Evolutionary conservation across 768 basidiomycete genomes (phyloP).

Genomic region (Pleurotus citrinopileatus): DNA sequence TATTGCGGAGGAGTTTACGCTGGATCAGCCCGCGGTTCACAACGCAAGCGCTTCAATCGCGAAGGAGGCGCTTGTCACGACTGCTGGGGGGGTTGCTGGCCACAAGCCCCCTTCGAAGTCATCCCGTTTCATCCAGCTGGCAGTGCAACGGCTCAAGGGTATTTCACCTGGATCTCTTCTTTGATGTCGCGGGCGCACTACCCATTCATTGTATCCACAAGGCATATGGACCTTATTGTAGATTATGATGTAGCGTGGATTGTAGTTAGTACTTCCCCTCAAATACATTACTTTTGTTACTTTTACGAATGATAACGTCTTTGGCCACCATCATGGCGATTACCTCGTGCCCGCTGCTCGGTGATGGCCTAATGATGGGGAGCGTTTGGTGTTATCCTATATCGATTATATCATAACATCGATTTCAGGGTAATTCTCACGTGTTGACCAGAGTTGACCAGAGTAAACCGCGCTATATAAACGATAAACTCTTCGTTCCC

Average conservation of each 20-base stretch:
- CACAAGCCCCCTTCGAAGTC: slow-evolving; percentile 21
- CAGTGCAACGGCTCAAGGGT: slow-evolving; percentile 34
- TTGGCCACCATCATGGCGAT: neutral
- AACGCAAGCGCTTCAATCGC: neutral
- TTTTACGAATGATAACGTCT: neutral
- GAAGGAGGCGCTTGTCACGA: neutral
- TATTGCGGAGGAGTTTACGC: slow-evolving; percentile 33
- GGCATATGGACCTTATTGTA: neutral
- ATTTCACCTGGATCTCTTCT: slow-evolving; percentile 24
- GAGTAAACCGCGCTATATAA: slow-evolving; percentile 8
- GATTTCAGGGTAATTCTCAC: slow-evolving; percentile 11
- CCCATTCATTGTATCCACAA: neutral
- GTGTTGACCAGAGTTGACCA: slow-evolving; percentile 12
- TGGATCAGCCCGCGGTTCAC: slow-evolving; percentile 24
- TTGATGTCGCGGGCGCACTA: slow-evolving; percentile 17
- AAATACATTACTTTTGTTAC: neutral
- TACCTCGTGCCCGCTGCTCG: slow-evolving; percentile 7
- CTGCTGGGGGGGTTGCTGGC: neutral
- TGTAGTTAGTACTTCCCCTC: slow-evolving; percentile 8
- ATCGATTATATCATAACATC: slow-evolving; percentile 8
- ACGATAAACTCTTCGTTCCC: slow-evolving; percentile 19
- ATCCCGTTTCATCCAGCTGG: slow-evolving; percentile 34
- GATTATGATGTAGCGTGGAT: neutral
- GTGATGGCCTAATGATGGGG: slow-evolving; percentile 3
- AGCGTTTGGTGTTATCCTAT: slow-evolving; percentile 1